Evolutionary conservation across 2,329 filamentous ascomycete genomes (phyloP).

Genomic region (Colletotrichum endophyticum): DNA sequence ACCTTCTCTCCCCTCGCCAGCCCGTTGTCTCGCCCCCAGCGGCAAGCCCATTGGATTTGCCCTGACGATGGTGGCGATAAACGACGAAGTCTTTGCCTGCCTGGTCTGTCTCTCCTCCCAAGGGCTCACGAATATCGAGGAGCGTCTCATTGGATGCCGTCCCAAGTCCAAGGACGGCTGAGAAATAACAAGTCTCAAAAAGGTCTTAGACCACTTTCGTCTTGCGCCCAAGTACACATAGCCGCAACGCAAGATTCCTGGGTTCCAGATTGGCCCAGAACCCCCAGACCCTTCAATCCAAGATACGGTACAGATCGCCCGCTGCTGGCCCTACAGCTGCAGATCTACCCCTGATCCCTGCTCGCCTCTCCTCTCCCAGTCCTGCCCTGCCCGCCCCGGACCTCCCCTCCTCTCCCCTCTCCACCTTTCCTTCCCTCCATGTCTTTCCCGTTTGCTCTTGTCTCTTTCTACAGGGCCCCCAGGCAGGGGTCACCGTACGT

Average conservation of each 20-base stretch:
- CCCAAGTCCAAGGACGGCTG: neutral
- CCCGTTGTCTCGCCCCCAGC: neutral
- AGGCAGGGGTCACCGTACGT: neutral
- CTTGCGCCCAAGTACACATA: neutral
- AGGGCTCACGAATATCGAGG: neutral
- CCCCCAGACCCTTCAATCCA: neutral
- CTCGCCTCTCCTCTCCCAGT: neutral
- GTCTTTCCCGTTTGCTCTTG: neutral
- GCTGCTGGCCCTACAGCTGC: constrained; percentile 7
- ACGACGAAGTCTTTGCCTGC: neutral
- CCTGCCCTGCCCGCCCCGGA: neutral
- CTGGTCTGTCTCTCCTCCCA: neutral
- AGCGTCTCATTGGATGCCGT: neutral
- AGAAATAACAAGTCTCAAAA: neutral
- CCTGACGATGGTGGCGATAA: neutral
- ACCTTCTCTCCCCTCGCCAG: neutral
- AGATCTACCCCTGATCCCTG: neutral
- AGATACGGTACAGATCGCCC: constrained; percentile 4
- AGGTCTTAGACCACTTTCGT: neutral
- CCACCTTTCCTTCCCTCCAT: neutral
- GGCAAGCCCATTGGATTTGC: neutral
- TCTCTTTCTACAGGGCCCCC: neutral
- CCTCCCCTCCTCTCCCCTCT: neutral
- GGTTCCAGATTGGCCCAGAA: neutral
- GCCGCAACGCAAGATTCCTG: neutral